These are phyloP conservation scores for Amanita subjunquillea DNA, from an alignment of 768 basidiomycete genomes.

Conservation along the genomic window DNA sequence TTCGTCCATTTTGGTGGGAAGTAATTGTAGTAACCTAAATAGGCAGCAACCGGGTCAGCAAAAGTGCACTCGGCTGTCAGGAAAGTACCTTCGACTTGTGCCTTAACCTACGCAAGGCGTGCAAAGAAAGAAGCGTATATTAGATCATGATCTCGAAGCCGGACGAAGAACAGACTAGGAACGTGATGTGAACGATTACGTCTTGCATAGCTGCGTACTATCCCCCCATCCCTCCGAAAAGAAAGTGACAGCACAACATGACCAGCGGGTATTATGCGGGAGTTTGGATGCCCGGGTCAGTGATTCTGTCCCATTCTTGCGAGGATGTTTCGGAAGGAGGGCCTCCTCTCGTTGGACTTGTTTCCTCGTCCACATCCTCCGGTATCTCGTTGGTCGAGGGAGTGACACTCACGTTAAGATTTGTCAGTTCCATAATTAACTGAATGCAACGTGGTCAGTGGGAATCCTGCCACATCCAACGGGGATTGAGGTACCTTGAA, in stretches of 20 bases:
- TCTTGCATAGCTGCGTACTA: conserved; percentile 7
- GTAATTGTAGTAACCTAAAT: conserved; percentile 61
- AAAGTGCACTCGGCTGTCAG: conserved; percentile 6
- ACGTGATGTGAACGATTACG: conserved; percentile 7
- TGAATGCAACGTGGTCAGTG: conserved; percentile 11
- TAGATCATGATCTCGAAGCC: conserved; percentile 38
- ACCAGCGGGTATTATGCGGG: conserved; percentile 22
- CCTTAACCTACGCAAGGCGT: conserved; percentile 41
- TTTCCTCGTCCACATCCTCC: conserved; percentile 42
- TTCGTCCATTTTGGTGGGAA: conserved; percentile 72
- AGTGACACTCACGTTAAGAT: conserved; percentile 14
- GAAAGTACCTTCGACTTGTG: conserved; percentile 64
- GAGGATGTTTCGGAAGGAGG: conserved; percentile 84
- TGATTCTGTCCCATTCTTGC: conserved; percentile 85
- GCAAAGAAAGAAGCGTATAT: conserved; percentile 39
- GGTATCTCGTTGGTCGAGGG: conserved; percentile 9
- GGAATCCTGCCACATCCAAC: neutral
- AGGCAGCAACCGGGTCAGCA: conserved; percentile 5
- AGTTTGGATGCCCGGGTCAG: conserved; percentile 56
- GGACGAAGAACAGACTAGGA: conserved; percentile 13
- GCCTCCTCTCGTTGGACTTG: conserved; percentile 44
- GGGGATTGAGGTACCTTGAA: conserved; percentile 49
- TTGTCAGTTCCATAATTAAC: conserved; percentile 61
- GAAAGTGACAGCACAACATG: conserved; percentile 4
- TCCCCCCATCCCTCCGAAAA: conserved; percentile 11